phyloP scores from a whole-genome alignment of 2,329 filamentous ascomycete species.

The Claviceps fusiformis region DNA sequence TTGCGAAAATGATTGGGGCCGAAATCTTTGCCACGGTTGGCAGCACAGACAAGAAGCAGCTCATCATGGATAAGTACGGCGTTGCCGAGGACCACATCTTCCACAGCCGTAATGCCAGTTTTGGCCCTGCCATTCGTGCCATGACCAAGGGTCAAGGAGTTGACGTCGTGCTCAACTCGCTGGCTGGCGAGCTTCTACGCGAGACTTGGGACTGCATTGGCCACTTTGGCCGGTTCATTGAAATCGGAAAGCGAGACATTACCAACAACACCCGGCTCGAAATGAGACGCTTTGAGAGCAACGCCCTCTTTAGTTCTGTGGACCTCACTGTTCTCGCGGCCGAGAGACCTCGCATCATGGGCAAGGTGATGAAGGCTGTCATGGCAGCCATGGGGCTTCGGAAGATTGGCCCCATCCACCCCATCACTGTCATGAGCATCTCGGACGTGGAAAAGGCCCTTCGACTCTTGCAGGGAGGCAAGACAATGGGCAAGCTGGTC shows the following conservation, averaged over 20 bases:
- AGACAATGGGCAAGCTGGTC: conserved; percentile 27
- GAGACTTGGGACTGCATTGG: conserved; percentile 31
- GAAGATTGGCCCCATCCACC: conserved; percentile 22
- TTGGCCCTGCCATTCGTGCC: conserved; percentile 11
- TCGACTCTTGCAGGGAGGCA: conserved; percentile 21
- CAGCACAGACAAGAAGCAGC: conserved; percentile 20
- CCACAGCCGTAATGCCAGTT: conserved; percentile 13
- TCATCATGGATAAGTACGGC: conserved; percentile 23
- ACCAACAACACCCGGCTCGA: conserved; percentile 28
- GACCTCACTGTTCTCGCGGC: conserved; percentile 30
- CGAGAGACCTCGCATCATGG: conserved; percentile 26
- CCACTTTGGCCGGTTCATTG: conserved; percentile 11
- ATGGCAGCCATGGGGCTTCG: conserved; percentile 13
- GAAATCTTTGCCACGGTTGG: conserved; percentile 30
- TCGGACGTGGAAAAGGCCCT: conserved; percentile 25
- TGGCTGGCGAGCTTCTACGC: conserved; percentile 14
- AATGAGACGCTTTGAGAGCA: conserved; percentile 34
- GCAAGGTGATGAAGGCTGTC: conserved; percentile 18
- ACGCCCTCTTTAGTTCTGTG: conserved; percentile 31
- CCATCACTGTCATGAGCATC: conserved; percentile 21
- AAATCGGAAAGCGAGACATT: conserved; percentile 20
- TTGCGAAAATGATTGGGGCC: conserved; percentile 24
- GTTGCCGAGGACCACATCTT: conserved; percentile 21
- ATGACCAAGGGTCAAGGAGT: conserved; percentile 38
- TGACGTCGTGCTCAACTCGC: conserved; percentile 51